Base-by-base conservation (phyloP, 306 rosid species). In the Lathyrus aphaca region DNA sequence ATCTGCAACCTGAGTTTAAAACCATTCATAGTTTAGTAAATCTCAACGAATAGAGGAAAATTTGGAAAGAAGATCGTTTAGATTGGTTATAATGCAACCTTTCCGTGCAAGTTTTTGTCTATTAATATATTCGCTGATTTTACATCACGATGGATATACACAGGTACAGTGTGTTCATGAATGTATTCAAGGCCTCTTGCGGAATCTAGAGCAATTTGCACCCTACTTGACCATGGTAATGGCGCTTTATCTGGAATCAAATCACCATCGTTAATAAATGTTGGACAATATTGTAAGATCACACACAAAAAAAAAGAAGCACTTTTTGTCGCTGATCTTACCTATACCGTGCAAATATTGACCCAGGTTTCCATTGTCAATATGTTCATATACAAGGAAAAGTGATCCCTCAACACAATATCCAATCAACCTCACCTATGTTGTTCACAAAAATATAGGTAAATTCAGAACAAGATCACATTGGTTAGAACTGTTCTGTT, bases 131-230 rank as follows among this genome's bases (percentile, higher is more conserved):
- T 91, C 43, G 96, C 96, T 4, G 97, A 86, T 76, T 91, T 91
- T 23, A 91, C 89, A 71, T 91, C 94, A 13, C 96, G 97, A 57
- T 91, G 97, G 78, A 89, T 85, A 76, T 91, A 91, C 48, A 91
- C 91, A 39, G 96, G 97, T n/a, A 89, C 97, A 4, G 97, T 87
- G 75, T 91, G 97, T 75, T 91, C 97, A 5, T 91, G 97, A 75
- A 91, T 89, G 74, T 87, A 89, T 76, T 89, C 97, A 17, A 89
- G 96, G 16, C 97, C 97, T 84, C 96, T 82, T 12, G 97, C 96
- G 54, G 97, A 87, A 81, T 91, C 97, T 44, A 91, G 82, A 21
- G 96, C 96, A 69, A 91, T 87, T 79, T 89, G 97, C 68, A 91
- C 91, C 59, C 96, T 75, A 15, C 71, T 73, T 72, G 87, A 78